Percentiles rank a stretch among this genome's conserved stretches.
Evolutionary conservation across 352 stramenopile genomes (phyloP).

Genomic region (Blastocystis sp.): DNA sequence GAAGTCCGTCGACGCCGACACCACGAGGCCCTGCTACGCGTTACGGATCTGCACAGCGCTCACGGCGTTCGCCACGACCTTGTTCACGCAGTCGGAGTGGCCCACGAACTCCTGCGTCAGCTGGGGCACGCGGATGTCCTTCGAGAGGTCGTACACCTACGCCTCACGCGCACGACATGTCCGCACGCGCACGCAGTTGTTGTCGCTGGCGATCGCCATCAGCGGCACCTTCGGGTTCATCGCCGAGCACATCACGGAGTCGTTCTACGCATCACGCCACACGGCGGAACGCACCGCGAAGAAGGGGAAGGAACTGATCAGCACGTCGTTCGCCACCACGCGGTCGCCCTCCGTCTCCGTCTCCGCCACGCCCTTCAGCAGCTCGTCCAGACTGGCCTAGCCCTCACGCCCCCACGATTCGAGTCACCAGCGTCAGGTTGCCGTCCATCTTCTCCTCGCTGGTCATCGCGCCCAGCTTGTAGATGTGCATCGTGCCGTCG

Average conservation of each 20-base stretch:
- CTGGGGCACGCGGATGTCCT: neutral
- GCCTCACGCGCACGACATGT: neutral
- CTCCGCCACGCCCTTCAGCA: conserved; percentile 2
- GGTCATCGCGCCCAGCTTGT: conserved; percentile 27
- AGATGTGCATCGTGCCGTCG: conserved; percentile 59
- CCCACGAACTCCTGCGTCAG: conserved; percentile 41
- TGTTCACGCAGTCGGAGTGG: conserved; percentile 42
- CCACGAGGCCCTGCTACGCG: conserved; percentile 12
- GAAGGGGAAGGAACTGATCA: neutral
- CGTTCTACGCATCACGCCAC: neutral
- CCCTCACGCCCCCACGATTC: neutral
- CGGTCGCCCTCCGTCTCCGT: neutral
- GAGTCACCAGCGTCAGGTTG: neutral
- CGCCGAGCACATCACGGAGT: neutral
- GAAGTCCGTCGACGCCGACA: conserved; percentile 40
- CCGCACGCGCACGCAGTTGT: neutral
- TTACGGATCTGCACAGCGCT: neutral
- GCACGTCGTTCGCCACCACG: conserved; percentile 31
- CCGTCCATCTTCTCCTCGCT: neutral
- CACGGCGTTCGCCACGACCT: conserved; percentile 6
- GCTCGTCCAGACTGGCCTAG: conserved; percentile 25
- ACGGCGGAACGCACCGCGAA: conserved; percentile 13
- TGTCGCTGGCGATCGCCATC: neutral
- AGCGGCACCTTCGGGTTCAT: conserved; percentile 8
- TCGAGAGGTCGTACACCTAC: conserved; percentile 5